These are phyloP conservation scores for Trichosanthes truncata DNA, from an alignment of 306 rosid species.

Conservation along the genomic window DNA sequence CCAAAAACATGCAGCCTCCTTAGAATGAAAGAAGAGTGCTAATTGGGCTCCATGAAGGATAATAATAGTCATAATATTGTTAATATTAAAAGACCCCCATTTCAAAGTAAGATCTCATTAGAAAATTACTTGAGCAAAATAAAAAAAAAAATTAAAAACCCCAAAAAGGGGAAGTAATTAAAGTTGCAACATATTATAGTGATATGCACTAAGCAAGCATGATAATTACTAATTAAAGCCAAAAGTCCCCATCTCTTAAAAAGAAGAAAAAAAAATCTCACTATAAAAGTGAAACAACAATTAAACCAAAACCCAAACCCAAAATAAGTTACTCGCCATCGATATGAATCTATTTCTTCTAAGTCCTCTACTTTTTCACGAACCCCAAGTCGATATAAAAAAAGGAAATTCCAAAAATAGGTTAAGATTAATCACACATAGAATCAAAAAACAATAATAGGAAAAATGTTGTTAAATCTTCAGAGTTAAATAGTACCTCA, in stretches of 20 bases:
- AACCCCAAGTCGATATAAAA: background rate
- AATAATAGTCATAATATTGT: background rate
- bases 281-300: background rate
- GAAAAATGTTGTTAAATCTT: background rate
- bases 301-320: background rate
- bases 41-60: background rate
- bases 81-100: background rate
- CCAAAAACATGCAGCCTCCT: background rate
- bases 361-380: background rate
- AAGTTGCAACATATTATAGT: background rate
- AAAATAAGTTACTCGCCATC: too few species aligned
- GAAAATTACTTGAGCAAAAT: background rate
- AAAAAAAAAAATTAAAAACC: background rate
- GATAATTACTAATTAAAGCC: background rate
- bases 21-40: background rate
- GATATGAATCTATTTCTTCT: background rate
- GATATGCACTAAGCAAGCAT: constrained; percentile 1
- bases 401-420: background rate
- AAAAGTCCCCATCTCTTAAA: background rate
- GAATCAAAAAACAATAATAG: too few species aligned
- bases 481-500: constrained; percentile 39
- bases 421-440: background rate
- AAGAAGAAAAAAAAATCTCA: background rate
- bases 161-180: background rate
- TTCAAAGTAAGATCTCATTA: background rate